phyloP scores from a whole-genome alignment of 768 basidiomycete genomes.

The Calocybe indica region DNA sequence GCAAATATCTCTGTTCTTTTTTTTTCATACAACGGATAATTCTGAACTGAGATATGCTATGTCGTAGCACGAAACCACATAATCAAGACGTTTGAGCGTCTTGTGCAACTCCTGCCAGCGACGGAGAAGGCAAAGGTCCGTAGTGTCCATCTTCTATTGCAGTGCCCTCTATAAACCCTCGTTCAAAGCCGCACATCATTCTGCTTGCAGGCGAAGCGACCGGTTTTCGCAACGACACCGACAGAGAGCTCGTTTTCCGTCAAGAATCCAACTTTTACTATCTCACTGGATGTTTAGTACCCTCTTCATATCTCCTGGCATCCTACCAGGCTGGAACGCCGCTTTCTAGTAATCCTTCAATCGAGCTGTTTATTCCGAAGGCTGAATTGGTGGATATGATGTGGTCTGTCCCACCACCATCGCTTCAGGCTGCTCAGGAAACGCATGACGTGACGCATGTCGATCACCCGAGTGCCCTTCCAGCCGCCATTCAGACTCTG shows the following conservation, averaged over 20 bases:
- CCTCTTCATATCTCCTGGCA: slow-evolving; percentile 62
- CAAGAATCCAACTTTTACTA: slow-evolving; percentile 87
- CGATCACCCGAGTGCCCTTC: slow-evolving; percentile 41
- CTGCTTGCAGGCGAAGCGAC: slow-evolving; percentile 61
- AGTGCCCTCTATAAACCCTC: slow-evolving; percentile 2
- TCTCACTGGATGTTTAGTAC: slow-evolving; percentile 73
- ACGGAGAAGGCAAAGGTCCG: slow-evolving; percentile 48
- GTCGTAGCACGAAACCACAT: slow-evolving; percentile 45
- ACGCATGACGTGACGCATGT: slow-evolving; percentile 59
- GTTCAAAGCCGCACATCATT: slow-evolving; percentile 57
- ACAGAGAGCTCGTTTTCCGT: slow-evolving; percentile 67
- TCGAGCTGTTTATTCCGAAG: slow-evolving; percentile 76
- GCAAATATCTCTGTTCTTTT: slow-evolving; percentile 12
- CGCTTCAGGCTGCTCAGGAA: slow-evolving; percentile 43
- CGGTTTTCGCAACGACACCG: slow-evolving; percentile 74
- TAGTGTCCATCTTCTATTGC: neutral
- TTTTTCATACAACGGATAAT: neutral
- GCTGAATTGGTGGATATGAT: slow-evolving; percentile 68
- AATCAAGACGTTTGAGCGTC: slow-evolving; percentile 44
- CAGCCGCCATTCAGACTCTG: slow-evolving; percentile 37
- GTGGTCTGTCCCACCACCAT: slow-evolving; percentile 85
- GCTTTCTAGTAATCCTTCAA: slow-evolving; percentile 31
- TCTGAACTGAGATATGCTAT: too few species aligned
- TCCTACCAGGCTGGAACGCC: slow-evolving; percentile 46
- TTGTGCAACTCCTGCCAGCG: slow-evolving; percentile 43